Evolutionary conservation across 2,329 filamentous ascomycete genomes (phyloP), one percentile per base, ranked within the genome.

Genomic region (Xylariaceae sp.): DNA sequence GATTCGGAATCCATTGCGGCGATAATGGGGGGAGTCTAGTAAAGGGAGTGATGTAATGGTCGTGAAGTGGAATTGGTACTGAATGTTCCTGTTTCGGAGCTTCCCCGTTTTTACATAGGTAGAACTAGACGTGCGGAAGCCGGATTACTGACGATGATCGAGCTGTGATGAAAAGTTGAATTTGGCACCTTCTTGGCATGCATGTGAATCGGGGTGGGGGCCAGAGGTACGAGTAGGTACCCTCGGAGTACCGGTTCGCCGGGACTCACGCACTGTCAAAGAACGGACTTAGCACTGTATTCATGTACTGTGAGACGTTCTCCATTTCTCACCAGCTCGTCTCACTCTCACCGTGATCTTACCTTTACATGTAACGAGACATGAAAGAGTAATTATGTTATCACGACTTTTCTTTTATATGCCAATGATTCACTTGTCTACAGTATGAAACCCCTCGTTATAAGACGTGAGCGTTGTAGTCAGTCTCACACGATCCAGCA

Each of bases 1-100:
- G 75, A 71, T 65, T 77, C 79, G 72, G 83, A 85, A 63, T 85
- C 81, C 84, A 86, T 86, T 59, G 66, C 72, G 65, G 35, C 10
- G 10, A 44, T 34, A 1, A 39, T 18, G 23, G 23, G 41, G n/a
- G 9, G 67, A 64, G 61, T 55, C 56, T 68, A 65, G 55, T 57
- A 41, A 61, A 41, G 9, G 18, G 13, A n/a, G 1, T 4, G 13
- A 3, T 4, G 23, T 17, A 35, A 9, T 45, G 35, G n/a, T 44
- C 17, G 17, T 44, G 9, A 15, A 35, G 41, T 45, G 5, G 41
- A 45, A 15, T 6, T 45, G 13, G 2, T 45, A 4, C 6, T 11
- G 9, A 8, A 15, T 45, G 5, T 45, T n/a, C n/a, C 41, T 45
- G 8, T 41, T 41, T 41, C 37, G 37, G 11, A 30, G 23, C 11